phyloP scores from a whole-genome alignment of 2,329 filamentous ascomycete species.

The Biscogniauxia marginata region DNA sequence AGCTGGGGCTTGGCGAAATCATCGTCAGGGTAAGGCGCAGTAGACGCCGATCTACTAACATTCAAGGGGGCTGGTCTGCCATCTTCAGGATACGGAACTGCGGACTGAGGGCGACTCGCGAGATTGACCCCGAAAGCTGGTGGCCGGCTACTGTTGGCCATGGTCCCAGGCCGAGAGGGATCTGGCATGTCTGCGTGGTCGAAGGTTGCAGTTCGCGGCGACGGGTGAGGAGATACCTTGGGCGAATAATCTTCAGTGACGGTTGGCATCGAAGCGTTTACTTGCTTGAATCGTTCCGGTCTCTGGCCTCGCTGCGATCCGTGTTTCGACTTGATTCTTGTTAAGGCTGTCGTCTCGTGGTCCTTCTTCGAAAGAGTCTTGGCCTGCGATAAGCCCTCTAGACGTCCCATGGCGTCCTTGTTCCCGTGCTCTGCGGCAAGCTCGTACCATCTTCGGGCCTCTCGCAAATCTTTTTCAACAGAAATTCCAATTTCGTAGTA shows the following conservation, averaged over 20 bases:
- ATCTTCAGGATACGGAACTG: slow-evolving; percentile 70
- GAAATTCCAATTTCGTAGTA: slow-evolving; percentile 97
- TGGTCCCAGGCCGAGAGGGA: slow-evolving; percentile 41
- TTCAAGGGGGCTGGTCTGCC: slow-evolving; percentile 55
- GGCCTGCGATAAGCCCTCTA: slow-evolving; percentile 80
- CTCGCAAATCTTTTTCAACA: slow-evolving; percentile 76
- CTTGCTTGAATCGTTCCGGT: slow-evolving; percentile 58
- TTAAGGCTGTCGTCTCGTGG: slow-evolving; percentile 88
- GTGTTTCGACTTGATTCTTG: slow-evolving; percentile 79
- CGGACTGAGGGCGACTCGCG: slow-evolving; percentile 51
- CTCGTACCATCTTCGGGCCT: slow-evolving; percentile 87
- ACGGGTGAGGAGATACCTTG: slow-evolving; percentile 41
- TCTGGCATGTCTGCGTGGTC: slow-evolving; percentile 47
- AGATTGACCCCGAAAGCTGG: slow-evolving; percentile 54
- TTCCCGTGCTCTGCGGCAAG: slow-evolving; percentile 89
- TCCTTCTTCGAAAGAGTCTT: slow-evolving; percentile 86
- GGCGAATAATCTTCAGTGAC: slow-evolving; percentile 44
- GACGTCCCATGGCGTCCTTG: slow-evolving; percentile 76
- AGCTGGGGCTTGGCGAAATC: slow-evolving; percentile 39
- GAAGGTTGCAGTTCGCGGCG: slow-evolving; percentile 40
- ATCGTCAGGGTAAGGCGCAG: slow-evolving; percentile 54
- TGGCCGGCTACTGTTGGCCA: slow-evolving; percentile 37
- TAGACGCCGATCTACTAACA: slow-evolving; percentile 44
- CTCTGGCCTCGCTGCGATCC: slow-evolving; percentile 65
- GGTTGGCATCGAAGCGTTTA: slow-evolving; percentile 46